These are phyloP conservation scores for Annulohypoxylon bovei DNA, from an alignment of 495 filamentous ascomycete genomes.

Conservation along the genomic window DNA sequence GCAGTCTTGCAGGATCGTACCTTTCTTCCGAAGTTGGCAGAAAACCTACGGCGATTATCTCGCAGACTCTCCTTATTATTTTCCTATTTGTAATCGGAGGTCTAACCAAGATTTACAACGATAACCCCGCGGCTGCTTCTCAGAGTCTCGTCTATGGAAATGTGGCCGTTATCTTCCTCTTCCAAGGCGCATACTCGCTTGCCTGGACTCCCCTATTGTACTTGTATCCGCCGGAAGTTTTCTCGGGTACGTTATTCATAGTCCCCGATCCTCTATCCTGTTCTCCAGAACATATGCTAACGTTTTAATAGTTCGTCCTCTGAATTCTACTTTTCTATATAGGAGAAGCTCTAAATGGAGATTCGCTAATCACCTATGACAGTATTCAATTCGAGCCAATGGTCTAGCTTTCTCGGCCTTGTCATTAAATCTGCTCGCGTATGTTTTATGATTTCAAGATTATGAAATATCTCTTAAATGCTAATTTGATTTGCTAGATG, in stretches of 20 bases:
- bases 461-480: slow-evolving; percentile 9
- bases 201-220: slow-evolving; percentile 61
- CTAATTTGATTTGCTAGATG: slow-evolving; percentile 31
- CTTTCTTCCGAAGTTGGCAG: slow-evolving; percentile 54
- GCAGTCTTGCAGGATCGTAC: slow-evolving; percentile 51
- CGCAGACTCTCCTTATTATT: slow-evolving; percentile 49
- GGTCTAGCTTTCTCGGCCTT: slow-evolving; percentile 45
- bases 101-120: slow-evolving; percentile 59
- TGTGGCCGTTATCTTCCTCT: slow-evolving; percentile 53
- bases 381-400: slow-evolving; percentile 49
- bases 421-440: slow-evolving; percentile 60
- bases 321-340: background rate
- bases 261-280: background rate
- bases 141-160: slow-evolving; percentile 54
- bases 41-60: slow-evolving; percentile 55
- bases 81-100: slow-evolving; percentile 63
- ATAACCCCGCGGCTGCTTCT: slow-evolving; percentile 49
- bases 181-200: slow-evolving; percentile 61
- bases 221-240: slow-evolving; percentile 56
- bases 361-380: slow-evolving; percentile 47
- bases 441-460: slow-evolving; percentile 43
- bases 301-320: slow-evolving; percentile 28
- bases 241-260: slow-evolving; percentile 29
- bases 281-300: slow-evolving; percentile 4
- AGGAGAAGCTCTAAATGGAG: slow-evolving; percentile 2